These are phyloP conservation scores for Cyberlindnera maritima DNA, from an alignment of 805 yeast species.

Conservation along the genomic window DNA sequence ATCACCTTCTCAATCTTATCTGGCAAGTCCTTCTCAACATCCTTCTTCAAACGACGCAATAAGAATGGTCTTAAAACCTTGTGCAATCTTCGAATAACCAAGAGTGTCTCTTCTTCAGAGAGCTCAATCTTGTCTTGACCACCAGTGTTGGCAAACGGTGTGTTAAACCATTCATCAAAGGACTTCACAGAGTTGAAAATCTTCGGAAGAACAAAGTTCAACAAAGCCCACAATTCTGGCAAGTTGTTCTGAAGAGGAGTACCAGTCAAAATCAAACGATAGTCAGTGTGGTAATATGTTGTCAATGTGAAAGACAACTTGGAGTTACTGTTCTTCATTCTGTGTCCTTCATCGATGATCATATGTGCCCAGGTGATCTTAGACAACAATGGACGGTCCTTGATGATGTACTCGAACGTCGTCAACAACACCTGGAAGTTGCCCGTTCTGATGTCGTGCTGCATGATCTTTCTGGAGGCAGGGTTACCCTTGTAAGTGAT, in stretches of 20 bases:
- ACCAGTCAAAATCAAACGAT: conserved; percentile 81
- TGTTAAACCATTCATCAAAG: conserved; percentile 87
- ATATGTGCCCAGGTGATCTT: conserved; percentile 79
- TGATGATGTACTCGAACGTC: conserved; percentile 77
- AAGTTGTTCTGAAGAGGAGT: conserved; percentile 83
- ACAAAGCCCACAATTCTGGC: conserved; percentile 83
- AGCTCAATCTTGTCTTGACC: conserved; percentile 76
- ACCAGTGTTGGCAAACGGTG: conserved; percentile 85
- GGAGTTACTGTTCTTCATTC: conserved; percentile 79
- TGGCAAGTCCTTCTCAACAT: conserved; percentile 83
- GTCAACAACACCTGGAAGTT: conserved; percentile 76
- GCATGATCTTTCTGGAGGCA: conserved; percentile 63
- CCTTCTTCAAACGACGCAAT: conserved; percentile 79
- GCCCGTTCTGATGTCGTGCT: conserved; percentile 60
- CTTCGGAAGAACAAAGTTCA: conserved; percentile 79
- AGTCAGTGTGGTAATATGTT: conserved; percentile 68
- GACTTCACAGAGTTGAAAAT: conserved; percentile 84
- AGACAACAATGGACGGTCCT: conserved; percentile 67
- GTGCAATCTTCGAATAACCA: conserved; percentile 81
- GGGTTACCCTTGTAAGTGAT: conserved; percentile 80
- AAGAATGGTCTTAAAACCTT: conserved; percentile 84
- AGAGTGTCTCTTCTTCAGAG: conserved; percentile 81
- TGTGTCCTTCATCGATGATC: conserved; percentile 90
- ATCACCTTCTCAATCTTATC: conserved; percentile 80
- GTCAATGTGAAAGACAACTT: conserved; percentile 71